Evolutionary conservation across 1,139 yeast genomes (phyloP), one percentile per base, ranked within the genome.

Genomic region (Yamadazyma oceani): DNA sequence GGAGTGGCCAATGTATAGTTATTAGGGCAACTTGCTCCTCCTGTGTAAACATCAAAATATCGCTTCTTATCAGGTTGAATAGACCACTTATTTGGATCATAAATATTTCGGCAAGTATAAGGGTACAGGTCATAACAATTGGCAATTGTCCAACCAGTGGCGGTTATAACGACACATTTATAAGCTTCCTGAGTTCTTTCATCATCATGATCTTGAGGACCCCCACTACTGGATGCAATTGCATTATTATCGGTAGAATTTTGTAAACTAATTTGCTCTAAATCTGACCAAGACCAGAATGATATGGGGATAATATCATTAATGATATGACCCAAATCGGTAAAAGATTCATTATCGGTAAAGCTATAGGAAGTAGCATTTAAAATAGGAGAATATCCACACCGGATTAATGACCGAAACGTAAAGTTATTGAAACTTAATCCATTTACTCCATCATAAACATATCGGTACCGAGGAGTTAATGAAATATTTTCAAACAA

Each of bases 301-400:
- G 65, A 51, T 13, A 48, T 38, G 0, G 70, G 69, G 0, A 58
- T 34, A 36, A 58, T 66, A 15, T 53, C 32, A 32, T 55, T 44
- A 25, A 61, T 48, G 6, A 61, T 44, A 2, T 41, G 46, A 2
- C 45, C 50, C 2, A 49, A 31, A 17, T 38, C 39, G 28, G 40
- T 42, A 11, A 39, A 21, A 2, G 35, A 19, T n/a, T 37, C 43
- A 7, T 55, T n/a, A n/a, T n/a, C 50, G 2, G 46, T 41, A n/a
- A 69, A 49, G 0, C 32, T 22, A 39, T 64, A 63, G 2, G 28
- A 12, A 1, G 65, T 44, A 3, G 73, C 60, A 43, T 70, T 74
- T 16, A 86, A 55, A 1, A 86, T 66, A 0, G 92, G 85, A 0
- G 82, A 66, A 38, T 63, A 71, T 0, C 95, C 95, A 51, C 83